A percentile compares a stretch with the other conserved stretches of the same genome.
Conservation (phyloP, 805 yeast genomes). For the Saturnispora quitensis region DNA sequence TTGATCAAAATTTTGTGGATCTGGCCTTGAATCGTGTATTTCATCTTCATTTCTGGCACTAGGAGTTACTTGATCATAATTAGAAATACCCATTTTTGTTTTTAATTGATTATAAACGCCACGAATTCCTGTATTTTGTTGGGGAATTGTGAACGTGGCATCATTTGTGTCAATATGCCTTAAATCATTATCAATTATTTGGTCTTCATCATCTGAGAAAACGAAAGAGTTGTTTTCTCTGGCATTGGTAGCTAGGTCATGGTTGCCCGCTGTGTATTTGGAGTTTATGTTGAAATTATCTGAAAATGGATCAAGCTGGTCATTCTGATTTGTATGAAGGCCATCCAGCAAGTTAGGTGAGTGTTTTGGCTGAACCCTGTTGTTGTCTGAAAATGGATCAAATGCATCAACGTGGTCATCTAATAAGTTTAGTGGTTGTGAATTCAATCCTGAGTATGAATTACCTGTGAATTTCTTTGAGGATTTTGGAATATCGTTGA, state of each 20-base stretch:
- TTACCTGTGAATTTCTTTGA: neutral
- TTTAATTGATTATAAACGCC: conserved; percentile 25
- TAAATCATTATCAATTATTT: conserved; percentile 8
- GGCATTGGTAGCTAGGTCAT: neutral
- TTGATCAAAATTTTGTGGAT: conserved; percentile 13
- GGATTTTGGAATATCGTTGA: conserved; percentile 8
- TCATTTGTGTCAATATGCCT: conserved; percentile 3
- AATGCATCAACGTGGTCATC: conserved; percentile 2
- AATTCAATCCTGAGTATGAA: neutral
- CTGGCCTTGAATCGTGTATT: conserved; percentile 19
- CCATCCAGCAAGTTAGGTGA: neutral
- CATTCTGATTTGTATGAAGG: neutral
- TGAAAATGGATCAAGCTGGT: conserved; percentile 4
- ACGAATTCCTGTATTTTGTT: conserved; percentile 18
- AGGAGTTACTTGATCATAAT: conserved; percentile 19
- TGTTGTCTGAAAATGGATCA: conserved; percentile 13
- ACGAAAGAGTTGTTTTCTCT: conserved; percentile 3
- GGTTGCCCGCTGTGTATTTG: conserved; percentile 1
- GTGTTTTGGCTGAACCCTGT: neutral
- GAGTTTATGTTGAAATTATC: conserved; percentile 4
- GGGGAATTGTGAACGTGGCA: conserved; percentile 7
- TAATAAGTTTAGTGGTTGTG: conserved; percentile 1
- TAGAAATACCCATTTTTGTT: conserved; percentile 20
- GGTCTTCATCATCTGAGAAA: conserved; percentile 12
- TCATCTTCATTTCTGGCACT: conserved; percentile 17